A percentile compares a stretch with the other conserved stretches of the same genome.
phyloP scores from a whole-genome alignment of 306 rosid genomes.

The Ceratonia siliqua region DNA sequence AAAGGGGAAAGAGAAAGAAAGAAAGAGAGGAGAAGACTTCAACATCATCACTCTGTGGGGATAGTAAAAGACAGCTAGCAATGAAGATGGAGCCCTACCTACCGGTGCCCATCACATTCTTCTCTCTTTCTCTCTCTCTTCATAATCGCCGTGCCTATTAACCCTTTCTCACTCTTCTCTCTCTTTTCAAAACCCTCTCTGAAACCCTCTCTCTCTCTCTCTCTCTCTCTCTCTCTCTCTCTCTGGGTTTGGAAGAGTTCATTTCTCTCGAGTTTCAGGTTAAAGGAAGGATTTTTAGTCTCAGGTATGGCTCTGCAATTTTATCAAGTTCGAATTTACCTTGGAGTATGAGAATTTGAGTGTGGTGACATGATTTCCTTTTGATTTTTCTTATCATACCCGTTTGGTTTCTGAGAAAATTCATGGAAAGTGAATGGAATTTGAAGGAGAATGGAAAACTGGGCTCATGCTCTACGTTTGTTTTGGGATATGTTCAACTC shows the following conservation, averaged over 20 bases:
- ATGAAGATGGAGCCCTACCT: constrained; percentile 83
- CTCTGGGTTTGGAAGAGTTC: too few species aligned
- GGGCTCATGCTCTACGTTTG: neutral
- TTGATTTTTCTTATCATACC: neutral
- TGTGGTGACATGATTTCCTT: too few species aligned
- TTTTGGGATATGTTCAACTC: too few species aligned
- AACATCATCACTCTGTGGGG: constrained; percentile 64
- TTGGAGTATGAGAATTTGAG: too few species aligned
- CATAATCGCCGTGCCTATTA: constrained; percentile 51
- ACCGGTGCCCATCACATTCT: constrained; percentile 53
- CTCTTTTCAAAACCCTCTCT: constrained; percentile 57
- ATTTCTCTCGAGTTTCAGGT: constrained; percentile 13
- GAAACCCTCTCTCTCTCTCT: constrained; percentile 26
- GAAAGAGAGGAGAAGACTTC: constrained; percentile 65
- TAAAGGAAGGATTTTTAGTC: neutral
- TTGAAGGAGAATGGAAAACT: neutral
- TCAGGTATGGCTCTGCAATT: constrained; percentile 47
- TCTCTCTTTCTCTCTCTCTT: constrained; percentile 33
- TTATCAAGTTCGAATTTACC: too few species aligned
- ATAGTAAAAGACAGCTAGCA: constrained; percentile 96
- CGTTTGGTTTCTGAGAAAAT: constrained; percentile 22
- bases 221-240: neutral
- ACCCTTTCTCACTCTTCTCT: constrained; percentile 45
- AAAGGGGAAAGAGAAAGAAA: neutral
- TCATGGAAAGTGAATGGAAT: neutral